These are phyloP conservation scores for Huiozyma naganishii DNA, from an alignment of 805 yeast genomes.

Conservation along the genomic window DNA sequence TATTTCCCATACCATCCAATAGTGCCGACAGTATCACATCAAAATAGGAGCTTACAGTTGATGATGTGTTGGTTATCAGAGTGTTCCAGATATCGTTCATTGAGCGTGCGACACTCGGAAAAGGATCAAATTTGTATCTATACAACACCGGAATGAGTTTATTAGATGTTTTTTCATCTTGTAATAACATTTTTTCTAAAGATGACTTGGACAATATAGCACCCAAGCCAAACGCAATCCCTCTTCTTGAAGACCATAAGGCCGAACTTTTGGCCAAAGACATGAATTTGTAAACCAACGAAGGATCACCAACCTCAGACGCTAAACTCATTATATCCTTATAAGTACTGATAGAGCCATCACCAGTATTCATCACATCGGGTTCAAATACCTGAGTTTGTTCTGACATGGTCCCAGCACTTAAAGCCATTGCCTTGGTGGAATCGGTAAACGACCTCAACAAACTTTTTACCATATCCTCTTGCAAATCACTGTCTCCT, in stretches of 20 bases:
- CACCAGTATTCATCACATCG: constrained; percentile 68
- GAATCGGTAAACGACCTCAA: constrained; percentile 71
- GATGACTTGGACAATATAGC: constrained; percentile 71
- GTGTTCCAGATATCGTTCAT: constrained; percentile 87
- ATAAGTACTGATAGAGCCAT: constrained; percentile 82
- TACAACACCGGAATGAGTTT: constrained; percentile 71
- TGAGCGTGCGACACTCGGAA: constrained; percentile 56
- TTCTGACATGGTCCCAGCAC: constrained; percentile 58
- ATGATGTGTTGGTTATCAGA: constrained; percentile 45
- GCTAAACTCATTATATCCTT: constrained; percentile 83
- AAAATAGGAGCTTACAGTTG: constrained; percentile 43
- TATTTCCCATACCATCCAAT: constrained; percentile 55
- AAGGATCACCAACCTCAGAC: constrained; percentile 91
- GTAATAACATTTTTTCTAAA: constrained; percentile 47
- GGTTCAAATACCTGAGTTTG: constrained; percentile 83
- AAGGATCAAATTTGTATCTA: constrained; percentile 81
- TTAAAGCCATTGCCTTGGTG: constrained; percentile 32
- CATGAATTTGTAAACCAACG: constrained; percentile 89
- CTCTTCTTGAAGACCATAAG: constrained; percentile 86
- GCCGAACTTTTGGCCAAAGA: constrained; percentile 79
- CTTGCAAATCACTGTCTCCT: constrained; percentile 59
- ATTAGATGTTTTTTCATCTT: constrained; percentile 43
- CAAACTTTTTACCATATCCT: constrained; percentile 60
- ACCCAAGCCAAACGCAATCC: constrained; percentile 89
- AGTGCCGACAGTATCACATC: constrained; percentile 54